phyloP scores from a whole-genome alignment of 495 filamentous ascomycete species.

The Lophiostoma macrostomum region DNA sequence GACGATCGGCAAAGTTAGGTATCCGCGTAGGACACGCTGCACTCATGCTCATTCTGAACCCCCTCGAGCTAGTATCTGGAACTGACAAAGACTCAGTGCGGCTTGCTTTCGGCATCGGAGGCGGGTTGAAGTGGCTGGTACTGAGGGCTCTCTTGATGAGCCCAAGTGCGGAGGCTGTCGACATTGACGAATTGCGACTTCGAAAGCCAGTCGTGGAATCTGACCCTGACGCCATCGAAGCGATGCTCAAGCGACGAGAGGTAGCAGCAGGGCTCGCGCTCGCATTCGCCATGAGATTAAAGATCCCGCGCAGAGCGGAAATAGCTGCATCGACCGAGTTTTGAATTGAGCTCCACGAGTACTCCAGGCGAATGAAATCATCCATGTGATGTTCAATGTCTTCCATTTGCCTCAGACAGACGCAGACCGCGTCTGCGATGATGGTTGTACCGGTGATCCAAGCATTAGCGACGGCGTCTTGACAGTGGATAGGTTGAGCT shows the following conservation, averaged over 20 bases:
- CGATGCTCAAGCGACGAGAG: conserved; percentile 3
- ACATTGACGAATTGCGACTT: no score
- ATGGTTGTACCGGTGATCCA: conserved; percentile 41
- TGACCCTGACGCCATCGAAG: background rate
- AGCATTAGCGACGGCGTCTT: conserved; percentile 36
- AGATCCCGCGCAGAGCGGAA: conserved; percentile 38
- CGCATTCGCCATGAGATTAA: conserved; percentile 37
- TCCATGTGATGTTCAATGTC: conserved; percentile 36
- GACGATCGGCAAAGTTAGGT: conserved; percentile 9
- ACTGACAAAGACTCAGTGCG: conserved; percentile 1
- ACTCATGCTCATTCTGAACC: conserved; percentile 18
- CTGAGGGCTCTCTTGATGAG: conserved; percentile 27
- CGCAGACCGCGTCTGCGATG: conserved; percentile 39
- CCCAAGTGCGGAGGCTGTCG: conserved; percentile 18
- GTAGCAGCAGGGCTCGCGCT: background rate
- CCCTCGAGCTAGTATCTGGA: conserved; percentile 3
- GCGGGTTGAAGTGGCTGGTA: background rate
- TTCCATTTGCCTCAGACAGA: conserved; percentile 36
- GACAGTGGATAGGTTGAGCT: conserved; percentile 32
- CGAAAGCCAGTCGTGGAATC: conserved; percentile 10
- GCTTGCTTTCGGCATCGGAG: background rate
- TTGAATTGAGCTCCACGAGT: conserved; percentile 35
- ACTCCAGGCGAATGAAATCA: conserved; percentile 41
- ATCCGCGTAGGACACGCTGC: conserved; percentile 27
- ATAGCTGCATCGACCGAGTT: conserved; percentile 36